Base-by-base conservation (phyloP, 768 basidiomycete species). In the Chiua virens region DNA sequence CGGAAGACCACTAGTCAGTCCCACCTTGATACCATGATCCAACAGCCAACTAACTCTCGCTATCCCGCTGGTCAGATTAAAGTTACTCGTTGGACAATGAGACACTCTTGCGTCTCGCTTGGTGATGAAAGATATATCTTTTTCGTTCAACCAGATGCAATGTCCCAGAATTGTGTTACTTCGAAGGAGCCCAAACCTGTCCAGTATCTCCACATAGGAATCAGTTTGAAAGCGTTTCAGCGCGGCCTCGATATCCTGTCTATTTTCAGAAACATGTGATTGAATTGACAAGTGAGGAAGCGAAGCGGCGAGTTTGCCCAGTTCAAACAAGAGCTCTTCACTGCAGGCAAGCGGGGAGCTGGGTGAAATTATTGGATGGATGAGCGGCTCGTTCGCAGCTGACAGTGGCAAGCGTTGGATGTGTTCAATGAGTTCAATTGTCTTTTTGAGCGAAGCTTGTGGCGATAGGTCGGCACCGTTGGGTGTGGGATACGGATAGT, bases 51-150 rank as follows among this genome's bases (percentile, higher is more conserved):
- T 89, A 9, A 98, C 79, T 11, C 78, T 80, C 1, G 92, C 87
- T 28, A 90, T 77, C 2, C 95, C 95, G 52, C 89, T 93, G 30
- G 83, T 79, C 41, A 97, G 63, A 71, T 96, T 89, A 68, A 94
- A 89, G 68, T 97, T 98, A 64, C 90, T 93, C 42, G 87, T 87
- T 15, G 95, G 92, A 66, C 95, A 97, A 70, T 97, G 95, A 56
- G 87, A 88, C 40, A 98, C 80, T 2, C 92, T 93, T 4, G 87
- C 83, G 3, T 74, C 71, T 39, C 78, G 73, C 53, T 72, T 49
- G 57, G 79, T 79, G 56, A 97, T 82, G n/a, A 95, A 68, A 20
- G 77, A 71, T 47, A 92, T 71, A 68, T 97, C 95, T 5, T 75
- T 74, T 9, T 82, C 77, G 15, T 79, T 79, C 38, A 98, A 71